Evolutionary conservation across 2,329 filamentous ascomycete species (phyloP), one percentile per base, ranked within the genome.

Genomic region (Torrubiella hemipterigena): DNA sequence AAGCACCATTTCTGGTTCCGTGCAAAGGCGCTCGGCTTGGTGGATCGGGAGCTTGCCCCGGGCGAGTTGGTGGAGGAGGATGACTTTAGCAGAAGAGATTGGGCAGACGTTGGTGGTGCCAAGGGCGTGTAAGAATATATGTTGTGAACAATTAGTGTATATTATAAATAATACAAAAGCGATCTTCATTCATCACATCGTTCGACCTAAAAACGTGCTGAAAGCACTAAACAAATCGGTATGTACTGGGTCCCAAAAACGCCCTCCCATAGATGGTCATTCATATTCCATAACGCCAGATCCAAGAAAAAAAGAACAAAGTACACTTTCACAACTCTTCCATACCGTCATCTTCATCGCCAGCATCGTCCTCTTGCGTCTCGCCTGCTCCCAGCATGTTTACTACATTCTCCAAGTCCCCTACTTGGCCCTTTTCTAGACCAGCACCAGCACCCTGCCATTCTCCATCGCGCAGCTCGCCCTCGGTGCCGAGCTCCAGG

Each of bases 381-480:
- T 18, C 12, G 5, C 20, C 19, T 15, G n/a, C 23, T 28, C 10
- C 20, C n/a, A 12, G 20, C 21, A 19, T 18, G n/a, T 18, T 23
- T 21, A 65, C 62, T 4, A 72, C 53, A 32, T 47, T 56, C 47
- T 77, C 73, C 38, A 77, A 38, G 7, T 64, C 65, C 38, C 73
- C 69, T 2, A 76, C 70, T 46, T 78, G 72, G 2, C 56, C 64
- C 28, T 56, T 57, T 3, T 52, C 61, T 11, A 73, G 42, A 17
- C 53, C 61, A 37, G 63, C 53, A 6, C 70, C 70, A 21, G 60
- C 60, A 6, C 66, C 69, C 45, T 73, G 70, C 70, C 71, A 75
- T 49, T 78, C 72, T 9, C 74, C 75, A 45, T 77, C 74, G 37
- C 69, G 64, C 29, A 79, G 65, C 45, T 75, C 75, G 9, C 76